Evolutionary conservation across 441 rosid genomes (phyloP).

Genomic region (Erysimum cheiri): DNA sequence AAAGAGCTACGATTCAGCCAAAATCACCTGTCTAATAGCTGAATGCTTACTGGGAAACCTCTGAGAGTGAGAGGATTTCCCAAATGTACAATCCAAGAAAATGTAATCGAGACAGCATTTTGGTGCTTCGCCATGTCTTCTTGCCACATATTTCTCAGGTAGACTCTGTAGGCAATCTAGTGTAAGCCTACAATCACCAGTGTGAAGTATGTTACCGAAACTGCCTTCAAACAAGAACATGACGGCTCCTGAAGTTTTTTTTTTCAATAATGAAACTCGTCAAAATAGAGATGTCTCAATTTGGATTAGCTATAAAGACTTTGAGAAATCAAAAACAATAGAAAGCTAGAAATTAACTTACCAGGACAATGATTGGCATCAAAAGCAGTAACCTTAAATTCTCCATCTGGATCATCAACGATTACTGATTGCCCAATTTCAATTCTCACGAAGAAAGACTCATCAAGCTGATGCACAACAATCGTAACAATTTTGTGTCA

Average conservation of each 20-base stretch:
- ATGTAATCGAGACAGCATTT: conserved; percentile 65
- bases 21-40: conserved; percentile 72
- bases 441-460: conserved; percentile 59
- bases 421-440: conserved; percentile 65
- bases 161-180: conserved; percentile 61
- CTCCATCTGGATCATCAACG: conserved; percentile 65
- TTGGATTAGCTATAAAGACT: not conserved
- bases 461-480: conserved; percentile 53
- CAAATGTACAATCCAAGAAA: conserved; percentile 90
- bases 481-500: not conserved
- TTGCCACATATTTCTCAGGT: conserved; percentile 61
- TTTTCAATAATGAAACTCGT: conserved; percentile 43
- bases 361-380: conserved; percentile 92
- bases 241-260: conserved; percentile 70
- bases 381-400: conserved; percentile 66
- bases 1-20: not conserved
- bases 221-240: conserved; percentile 91
- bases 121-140: conserved; percentile 54
- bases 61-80: conserved; percentile 56
- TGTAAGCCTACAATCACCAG: conserved; percentile 93
- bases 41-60: conserved; percentile 74
- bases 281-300: not conserved
- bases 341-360: conserved; percentile 13
- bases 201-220: conserved; percentile 85
- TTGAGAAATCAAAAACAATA: not conserved